Base-by-base conservation (phyloP, 129 eudicot genomes). In the Tanacetum coccineum region DNA sequence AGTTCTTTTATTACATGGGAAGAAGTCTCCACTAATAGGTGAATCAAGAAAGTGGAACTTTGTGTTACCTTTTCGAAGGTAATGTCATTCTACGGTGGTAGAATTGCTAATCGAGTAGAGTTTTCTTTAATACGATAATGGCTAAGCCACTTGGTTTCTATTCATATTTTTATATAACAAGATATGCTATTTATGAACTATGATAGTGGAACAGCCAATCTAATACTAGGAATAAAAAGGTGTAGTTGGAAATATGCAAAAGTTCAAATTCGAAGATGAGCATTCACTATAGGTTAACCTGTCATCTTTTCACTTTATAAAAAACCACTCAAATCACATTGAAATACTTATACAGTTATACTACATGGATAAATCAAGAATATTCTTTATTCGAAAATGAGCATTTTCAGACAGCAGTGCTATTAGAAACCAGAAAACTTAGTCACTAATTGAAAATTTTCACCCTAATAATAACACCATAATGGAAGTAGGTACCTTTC, bases 201-300 rank as follows among this genome's bases (percentile, higher is more conserved):
- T 49, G 69, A 40, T 72, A 20, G 69, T 72, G 68, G 70, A 62
- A 50, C 69, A 49, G 21, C 76, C 70, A 62, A 62, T 39, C 70
- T 50, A 50, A 72, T 72, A 13, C 62, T 50, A 72, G 54, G 63
- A 59, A 36, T 39, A 25, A 62, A 39, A 72, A 62, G 54, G 68
- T 62, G 58, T 66, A 25, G 39, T 59, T 44, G 52, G 62, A 60
- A 61, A 65, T 56, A 59, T 65, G 63, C 64, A 56, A 64, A 74
- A 65, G 58, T 63, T 51, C 13, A 57, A 57, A 57, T 39, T 66
- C 17, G 70, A 64, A 70, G 58, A 66, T 58, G 74, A 70, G 52
- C 74, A 63, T 45, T 72, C 57, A 58, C 58, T 47, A 36, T 50
- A 9, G 28, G 39, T 49, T 50, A 53, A 21, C 54, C 54, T 17